Conservation (phyloP, 2,329 filamentous ascomycete species). For the Chaetomiaceae sp. region DNA sequence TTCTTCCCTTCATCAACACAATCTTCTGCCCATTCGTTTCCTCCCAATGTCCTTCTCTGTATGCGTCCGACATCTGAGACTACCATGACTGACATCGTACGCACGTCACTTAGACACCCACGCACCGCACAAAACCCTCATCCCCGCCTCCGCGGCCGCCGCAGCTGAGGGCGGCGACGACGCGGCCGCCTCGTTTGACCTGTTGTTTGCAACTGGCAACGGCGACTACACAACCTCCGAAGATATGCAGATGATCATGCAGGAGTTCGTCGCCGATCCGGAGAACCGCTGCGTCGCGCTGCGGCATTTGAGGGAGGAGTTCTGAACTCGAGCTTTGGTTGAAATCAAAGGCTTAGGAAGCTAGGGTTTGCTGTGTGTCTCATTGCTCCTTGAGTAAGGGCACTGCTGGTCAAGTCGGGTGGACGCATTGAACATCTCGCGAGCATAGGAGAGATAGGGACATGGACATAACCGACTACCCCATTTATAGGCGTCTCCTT, state of each 20-base stretch:
- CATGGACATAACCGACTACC: no score
- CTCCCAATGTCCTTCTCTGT: not conserved
- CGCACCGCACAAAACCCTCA: not conserved
- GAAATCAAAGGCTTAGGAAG: no score
- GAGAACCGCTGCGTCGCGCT: not conserved
- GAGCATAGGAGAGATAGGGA: no score
- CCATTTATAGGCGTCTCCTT: no score
- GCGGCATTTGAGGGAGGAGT: not conserved
- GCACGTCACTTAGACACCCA: not conserved
- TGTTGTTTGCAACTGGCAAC: slow-evolving; percentile 3
- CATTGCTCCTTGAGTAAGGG: no score
- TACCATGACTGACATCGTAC: not conserved
- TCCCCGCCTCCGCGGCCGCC: slow-evolving; percentile 2
- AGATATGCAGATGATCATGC: slow-evolving; percentile 11
- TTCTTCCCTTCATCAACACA: not conserved
- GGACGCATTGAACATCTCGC: no score
- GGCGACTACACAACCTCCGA: slow-evolving; percentile 5
- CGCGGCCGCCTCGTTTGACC: not conserved
- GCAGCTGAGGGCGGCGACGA: slow-evolving; percentile 4
- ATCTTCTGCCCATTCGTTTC: not conserved
- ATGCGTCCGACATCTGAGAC: not conserved
- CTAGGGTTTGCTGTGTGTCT: no score
- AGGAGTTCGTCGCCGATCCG: slow-evolving; percentile 8
- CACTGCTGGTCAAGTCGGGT: no score
- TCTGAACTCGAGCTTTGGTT: no score